Evolutionary conservation across 306 rosid species (phyloP).

Genomic region (Hylodesmum podocarpum): DNA sequence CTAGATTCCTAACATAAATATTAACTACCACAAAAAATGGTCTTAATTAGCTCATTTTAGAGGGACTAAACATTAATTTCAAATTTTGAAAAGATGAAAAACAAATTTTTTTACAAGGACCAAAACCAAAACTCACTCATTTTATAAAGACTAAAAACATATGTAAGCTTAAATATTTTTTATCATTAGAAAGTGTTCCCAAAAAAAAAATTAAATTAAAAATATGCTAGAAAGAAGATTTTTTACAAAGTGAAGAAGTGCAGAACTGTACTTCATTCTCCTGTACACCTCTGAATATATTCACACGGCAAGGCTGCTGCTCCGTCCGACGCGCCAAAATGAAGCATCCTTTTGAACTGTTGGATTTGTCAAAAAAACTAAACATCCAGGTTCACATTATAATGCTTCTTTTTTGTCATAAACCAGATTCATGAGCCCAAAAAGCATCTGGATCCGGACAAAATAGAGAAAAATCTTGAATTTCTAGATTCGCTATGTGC

Average conservation of each 20-base stretch:
- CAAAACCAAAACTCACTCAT: too few species aligned
- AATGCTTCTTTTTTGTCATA: conserved; percentile 29
- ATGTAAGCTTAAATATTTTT: too few species aligned
- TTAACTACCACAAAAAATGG: too few species aligned
- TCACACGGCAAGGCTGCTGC: conserved; percentile 45
- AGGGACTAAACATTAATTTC: too few species aligned
- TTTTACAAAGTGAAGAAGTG: conserved; percentile 40
- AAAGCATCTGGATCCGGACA: conserved; percentile 90
- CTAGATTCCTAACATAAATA: too few species aligned
- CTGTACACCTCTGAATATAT: conserved; percentile 54
- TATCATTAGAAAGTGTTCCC: background rate
- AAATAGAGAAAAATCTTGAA: conserved; percentile 76
- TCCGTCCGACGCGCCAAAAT: conserved; percentile 18
- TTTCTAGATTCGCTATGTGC: conserved; percentile 93
- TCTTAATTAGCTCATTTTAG: too few species aligned
- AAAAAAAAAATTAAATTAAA: background rate
- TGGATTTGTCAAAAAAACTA: conserved; percentile 24
- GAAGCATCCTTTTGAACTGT: conserved; percentile 25
- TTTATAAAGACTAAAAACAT: too few species aligned
- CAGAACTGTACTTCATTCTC: conserved; percentile 44
- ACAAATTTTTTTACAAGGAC: too few species aligned
- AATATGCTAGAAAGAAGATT: background rate
- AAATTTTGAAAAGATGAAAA: too few species aligned
- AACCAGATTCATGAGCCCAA: conserved; percentile 89
- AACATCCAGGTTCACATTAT: conserved; percentile 23